Evolutionary conservation across 495 filamentous ascomycete genomes (phyloP), one percentile per base, ranked within the genome.

Genomic region (Aspergillus nidulans): DNA sequence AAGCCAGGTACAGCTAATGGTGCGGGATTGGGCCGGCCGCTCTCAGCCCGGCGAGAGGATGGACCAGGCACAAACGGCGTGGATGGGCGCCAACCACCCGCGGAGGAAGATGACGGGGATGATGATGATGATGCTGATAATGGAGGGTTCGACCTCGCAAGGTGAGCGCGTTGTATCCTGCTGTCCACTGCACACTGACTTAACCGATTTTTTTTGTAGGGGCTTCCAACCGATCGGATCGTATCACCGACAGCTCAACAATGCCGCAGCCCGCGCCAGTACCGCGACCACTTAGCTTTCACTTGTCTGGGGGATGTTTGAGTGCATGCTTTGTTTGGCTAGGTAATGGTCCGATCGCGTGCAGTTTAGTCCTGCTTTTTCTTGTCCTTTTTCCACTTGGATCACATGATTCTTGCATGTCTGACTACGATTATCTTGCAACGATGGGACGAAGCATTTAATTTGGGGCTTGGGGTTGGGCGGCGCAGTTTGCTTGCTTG

Each of bases 171-270:
- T 4, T 16, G 16, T 41, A n/a, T 36, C 19, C 19, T 21, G 32
- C 28, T 9, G 43, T 52, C 0, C 32, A 24, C 13, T 1, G 1
- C 12, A 19, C 58, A 32, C 9, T 39, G 47, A 34, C 54, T 38
- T 45, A 61, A 65, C 42, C 18, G 32, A 62, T 13, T 32, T 7
- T 23, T n/a, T 8, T 32, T 44, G 53, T 53, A 88, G 85, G 64
- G 86, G 86, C 1, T 89, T 89, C 69, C 83, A 86, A 69, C 81
- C 80, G 47, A 89, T 89, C 52, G 82, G 84, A 16, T 80, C 81
- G 1, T 89, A 81, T 62, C 86, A 89, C 66, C 74, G 75, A 38
- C 77, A 78, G 53, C 53, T 75, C 34, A 78, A 67, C 62, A 77
- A 75, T 49, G 66, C 72, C 23, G 74, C 72, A 26, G 73, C 73